Evolutionary conservation across 1,139 yeast species (phyloP).

Genomic region (Yamadazyma trypodendri): DNA sequence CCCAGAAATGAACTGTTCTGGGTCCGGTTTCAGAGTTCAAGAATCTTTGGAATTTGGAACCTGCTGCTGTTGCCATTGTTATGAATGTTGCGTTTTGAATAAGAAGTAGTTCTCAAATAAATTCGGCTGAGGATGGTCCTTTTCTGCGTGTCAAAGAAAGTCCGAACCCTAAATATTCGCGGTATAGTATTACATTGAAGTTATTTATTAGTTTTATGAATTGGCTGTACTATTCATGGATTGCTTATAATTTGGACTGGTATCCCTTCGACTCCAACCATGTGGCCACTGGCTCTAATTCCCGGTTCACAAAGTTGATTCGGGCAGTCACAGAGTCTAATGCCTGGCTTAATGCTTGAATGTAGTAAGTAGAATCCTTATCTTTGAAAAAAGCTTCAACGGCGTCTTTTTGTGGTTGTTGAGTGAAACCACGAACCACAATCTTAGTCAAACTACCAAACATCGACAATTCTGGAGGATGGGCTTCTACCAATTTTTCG

Average conservation of each 20-base stretch:
- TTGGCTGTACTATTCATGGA: too few species aligned
- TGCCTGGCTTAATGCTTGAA: conserved; percentile 70
- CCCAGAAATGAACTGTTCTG: conserved; percentile 94
- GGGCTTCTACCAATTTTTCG: conserved; percentile 58
- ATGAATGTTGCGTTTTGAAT: background rate
- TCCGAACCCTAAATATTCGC: too few species aligned
- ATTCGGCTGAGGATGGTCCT: conserved; percentile 5
- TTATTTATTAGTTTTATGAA: too few species aligned
- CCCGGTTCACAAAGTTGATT: conserved; percentile 67
- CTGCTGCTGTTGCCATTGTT: conserved; percentile 45
- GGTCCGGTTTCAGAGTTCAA: conserved; percentile 92
- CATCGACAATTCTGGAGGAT: conserved; percentile 84
- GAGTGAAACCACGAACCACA: conserved; percentile 65
- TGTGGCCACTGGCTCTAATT: conserved; percentile 47
- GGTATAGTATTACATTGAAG: too few species aligned
- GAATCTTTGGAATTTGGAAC: conserved; percentile 68
- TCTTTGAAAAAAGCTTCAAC: conserved; percentile 58
- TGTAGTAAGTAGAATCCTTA: conserved; percentile 70
- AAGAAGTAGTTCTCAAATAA: background rate
- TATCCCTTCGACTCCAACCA: conserved; percentile 56
- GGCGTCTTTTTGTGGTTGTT: conserved; percentile 54
- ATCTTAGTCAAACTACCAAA: conserved; percentile 69
- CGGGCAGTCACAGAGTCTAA: conserved; percentile 65
- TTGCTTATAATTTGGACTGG: conserved; percentile 18
- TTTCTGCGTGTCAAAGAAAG: background rate